phyloP scores from a whole-genome alignment of 2,329 filamentous ascomycete genomes.

The Hymenoscyphus repandus region DNA sequence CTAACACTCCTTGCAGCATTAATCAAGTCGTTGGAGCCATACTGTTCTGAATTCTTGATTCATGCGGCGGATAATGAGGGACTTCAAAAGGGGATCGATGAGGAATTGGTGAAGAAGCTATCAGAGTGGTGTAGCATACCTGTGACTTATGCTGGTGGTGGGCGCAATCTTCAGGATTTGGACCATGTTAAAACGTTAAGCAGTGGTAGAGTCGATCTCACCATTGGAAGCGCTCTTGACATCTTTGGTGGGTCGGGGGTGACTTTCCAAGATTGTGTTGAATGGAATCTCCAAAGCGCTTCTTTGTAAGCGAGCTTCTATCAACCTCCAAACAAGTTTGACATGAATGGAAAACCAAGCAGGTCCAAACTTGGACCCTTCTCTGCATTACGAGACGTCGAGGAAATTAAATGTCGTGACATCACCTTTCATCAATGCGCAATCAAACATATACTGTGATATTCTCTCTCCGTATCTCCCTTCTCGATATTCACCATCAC shows the following conservation, averaged over 20 bases:
- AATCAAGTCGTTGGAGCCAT: conserved; percentile 75
- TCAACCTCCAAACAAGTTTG: too few relatives aligned
- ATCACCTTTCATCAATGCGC: too few relatives aligned
- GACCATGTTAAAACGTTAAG: conserved; percentile 77
- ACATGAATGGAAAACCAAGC: too few relatives aligned
- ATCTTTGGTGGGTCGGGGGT: conserved; percentile 89
- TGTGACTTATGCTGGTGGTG: conserved; percentile 95
- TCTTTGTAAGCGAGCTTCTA: too few relatives aligned
- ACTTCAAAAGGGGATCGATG: conserved; percentile 84
- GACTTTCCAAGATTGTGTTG: conserved; percentile 80
- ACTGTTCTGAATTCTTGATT: conserved; percentile 94
- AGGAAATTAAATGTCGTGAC: too few relatives aligned
- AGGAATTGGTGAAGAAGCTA: conserved; percentile 70
- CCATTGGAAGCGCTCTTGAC: conserved; percentile 92
- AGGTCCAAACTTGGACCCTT: too few relatives aligned
- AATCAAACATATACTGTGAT: too few relatives aligned
- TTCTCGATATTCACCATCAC: too few relatives aligned
- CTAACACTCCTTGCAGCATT: conserved; percentile 51
- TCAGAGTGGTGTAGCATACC: conserved; percentile 86
- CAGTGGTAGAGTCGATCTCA: conserved; percentile 78
- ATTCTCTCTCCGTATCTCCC: too few relatives aligned
- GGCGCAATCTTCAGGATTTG: conserved; percentile 73
- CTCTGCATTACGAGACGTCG: too few relatives aligned
- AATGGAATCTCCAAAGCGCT: conserved; percentile 60
- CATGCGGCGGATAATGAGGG: conserved; percentile 97